Percentiles rank a stretch among this genome's conserved stretches.
phyloP scores from a whole-genome alignment of 2,329 filamentous ascomycete genomes.

The Lecanoromycetidae sp. region DNA sequence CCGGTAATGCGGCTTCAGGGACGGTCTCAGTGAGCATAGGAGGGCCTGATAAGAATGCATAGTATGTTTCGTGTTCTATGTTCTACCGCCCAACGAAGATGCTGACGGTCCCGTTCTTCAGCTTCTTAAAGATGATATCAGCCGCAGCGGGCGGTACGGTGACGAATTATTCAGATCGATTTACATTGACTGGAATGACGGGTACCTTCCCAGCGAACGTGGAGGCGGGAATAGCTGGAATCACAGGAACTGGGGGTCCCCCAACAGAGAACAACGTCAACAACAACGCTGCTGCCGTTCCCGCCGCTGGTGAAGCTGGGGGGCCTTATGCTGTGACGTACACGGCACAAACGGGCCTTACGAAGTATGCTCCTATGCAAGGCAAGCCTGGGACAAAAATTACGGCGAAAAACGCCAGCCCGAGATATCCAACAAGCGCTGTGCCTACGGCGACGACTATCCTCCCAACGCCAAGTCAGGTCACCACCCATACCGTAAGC shows the following conservation, averaged over 20 bases:
- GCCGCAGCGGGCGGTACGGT: conserved; percentile 42
- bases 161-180: conserved; percentile 50
- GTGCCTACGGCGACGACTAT: conserved; percentile 41
- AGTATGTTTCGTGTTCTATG: conserved; percentile 38
- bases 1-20: conserved; percentile 34
- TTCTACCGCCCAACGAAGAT: not conserved
- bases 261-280: conserved; percentile 25
- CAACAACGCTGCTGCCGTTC: conserved; percentile 18
- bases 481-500: conserved; percentile 40
- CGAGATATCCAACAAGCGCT: conserved; percentile 44
- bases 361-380: conserved; percentile 51
- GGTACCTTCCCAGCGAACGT: conserved; percentile 41
- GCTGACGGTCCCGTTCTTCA: conserved; percentile 22
- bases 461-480: conserved; percentile 34
- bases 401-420: conserved; percentile 38
- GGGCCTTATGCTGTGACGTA: conserved; percentile 37
- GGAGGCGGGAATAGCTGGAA: conserved; percentile 24
- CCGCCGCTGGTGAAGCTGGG: conserved; percentile 17
- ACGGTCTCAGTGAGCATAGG: conserved; percentile 33
- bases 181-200: conserved; percentile 53
- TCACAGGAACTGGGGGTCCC: conserved; percentile 30
- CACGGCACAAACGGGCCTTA: conserved; percentile 43
- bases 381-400: conserved; percentile 48
- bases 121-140: conserved; percentile 49
- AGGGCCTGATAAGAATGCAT: conserved; percentile 41